Evolutionary conservation across 202 grass and related monocot genomes (phyloP).

Genomic region (Brachypodium distachyon): DNA sequence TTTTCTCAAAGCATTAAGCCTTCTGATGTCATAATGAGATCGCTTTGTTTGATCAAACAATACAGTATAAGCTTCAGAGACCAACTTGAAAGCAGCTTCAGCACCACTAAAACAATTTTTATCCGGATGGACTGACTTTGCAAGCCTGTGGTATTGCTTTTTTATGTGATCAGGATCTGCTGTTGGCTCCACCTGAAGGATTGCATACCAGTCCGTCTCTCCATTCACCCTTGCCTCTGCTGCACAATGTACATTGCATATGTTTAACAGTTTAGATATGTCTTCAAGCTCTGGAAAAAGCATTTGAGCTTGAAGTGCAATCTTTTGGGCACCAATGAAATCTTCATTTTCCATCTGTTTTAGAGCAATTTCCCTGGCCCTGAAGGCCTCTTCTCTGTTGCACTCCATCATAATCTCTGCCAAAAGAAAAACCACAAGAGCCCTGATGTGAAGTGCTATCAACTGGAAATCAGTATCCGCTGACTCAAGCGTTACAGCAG

Average conservation of each 20-base stretch:
- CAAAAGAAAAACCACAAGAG: background rate
- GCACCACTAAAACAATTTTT: conserved; percentile 85
- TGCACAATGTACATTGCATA: conserved; percentile 69
- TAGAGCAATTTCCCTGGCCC: conserved; percentile 55
- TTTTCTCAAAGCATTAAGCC: conserved; percentile 30
- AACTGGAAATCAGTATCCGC: conserved; percentile 7
- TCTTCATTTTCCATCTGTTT: conserved; percentile 51
- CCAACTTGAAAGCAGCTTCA: conserved; percentile 91
- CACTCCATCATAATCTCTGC: conserved; percentile 35
- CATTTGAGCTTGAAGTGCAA: conserved; percentile 49
- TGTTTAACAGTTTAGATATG: conserved; percentile 47
- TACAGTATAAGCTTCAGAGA: conserved; percentile 63
- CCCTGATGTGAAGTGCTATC: conserved; percentile 10
- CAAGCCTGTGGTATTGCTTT: conserved; percentile 84
- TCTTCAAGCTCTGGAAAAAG: conserved; percentile 68
- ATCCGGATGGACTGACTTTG: conserved; percentile 84
- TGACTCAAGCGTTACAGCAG: background rate
- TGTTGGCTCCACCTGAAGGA: conserved; percentile 63
- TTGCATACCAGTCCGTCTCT: conserved; percentile 53
- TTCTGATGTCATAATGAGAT: conserved; percentile 63
- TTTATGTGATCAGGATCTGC: conserved; percentile 54
- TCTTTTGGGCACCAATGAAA: conserved; percentile 50
- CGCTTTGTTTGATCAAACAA: conserved; percentile 58
- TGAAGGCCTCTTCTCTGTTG: conserved; percentile 71
- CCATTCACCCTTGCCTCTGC: conserved; percentile 46